Base-by-base conservation (phyloP, 257 asterid genomes). In the Solanum sejunctum region DNA sequence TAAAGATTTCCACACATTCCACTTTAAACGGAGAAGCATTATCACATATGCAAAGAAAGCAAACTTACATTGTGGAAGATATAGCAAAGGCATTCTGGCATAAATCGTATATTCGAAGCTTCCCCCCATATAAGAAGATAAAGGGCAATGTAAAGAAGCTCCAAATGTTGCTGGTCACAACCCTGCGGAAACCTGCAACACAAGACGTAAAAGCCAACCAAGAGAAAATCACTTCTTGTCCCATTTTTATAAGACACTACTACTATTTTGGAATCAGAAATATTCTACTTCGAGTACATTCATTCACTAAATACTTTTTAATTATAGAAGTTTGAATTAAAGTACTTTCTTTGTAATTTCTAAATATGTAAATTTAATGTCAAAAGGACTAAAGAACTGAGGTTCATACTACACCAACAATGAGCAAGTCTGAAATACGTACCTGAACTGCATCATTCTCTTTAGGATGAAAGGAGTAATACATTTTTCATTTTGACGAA, bases 41-140 rank as follows among this genome's bases (percentile, higher is more conserved):
- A 81, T 60, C 80, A 79, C 28, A 63, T 67, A 41, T 82, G 43
- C 18, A 41, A 41, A 83, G 69, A 87, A 88, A 84, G 86, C 20
- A 85, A 89, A 82, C 95, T 51, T 94, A 97, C 99, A 85, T 85
- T 89, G 88, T 97, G 99, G 89, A 97, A 97, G 58, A 97, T 94
- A 89, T 95, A 97, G 94, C 99, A 97, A 66, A 97, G 80, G 91
- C 99, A 97, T 85, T 97, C 99, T 23, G 99, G 99, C 99, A 97
- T 97, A 85, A 97, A 97, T 23, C 99, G 97, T 83, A 97, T 88
- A 84, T 97, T 97, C 83, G 99, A 97, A 88, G 98, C 98, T 95
- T 97, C 99, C 21, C 99, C 98, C 99, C 99, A 97, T 66, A 97
- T 95, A 87, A 97, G 97, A 87, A 97, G 98, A 94, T 94, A 97